Evolutionary conservation across 371 early-diverging fungal genomes (phyloP).

Genomic region (Actinomortierella ambigua): DNA sequence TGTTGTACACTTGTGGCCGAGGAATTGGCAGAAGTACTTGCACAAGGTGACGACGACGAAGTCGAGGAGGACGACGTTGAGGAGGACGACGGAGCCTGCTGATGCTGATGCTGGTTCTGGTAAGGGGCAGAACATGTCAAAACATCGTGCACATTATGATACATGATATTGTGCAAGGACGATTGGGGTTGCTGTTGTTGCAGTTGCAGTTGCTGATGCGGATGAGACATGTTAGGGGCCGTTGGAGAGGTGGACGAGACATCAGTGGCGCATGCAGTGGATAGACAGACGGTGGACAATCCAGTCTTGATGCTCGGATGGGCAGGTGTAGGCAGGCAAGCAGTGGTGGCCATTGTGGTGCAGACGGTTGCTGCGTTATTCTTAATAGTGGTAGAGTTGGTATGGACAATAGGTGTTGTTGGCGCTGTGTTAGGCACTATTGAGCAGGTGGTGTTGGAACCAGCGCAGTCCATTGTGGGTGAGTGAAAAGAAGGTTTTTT

Average conservation of each 20-base stretch:
- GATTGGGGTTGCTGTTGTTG: slow-evolving; percentile 4
- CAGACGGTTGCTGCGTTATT: slow-evolving; percentile 7
- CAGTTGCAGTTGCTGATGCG: slow-evolving; percentile 28
- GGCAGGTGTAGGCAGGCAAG: slow-evolving; percentile 70
- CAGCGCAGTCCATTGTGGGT: too few relatives aligned
- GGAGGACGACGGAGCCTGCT: not conserved
- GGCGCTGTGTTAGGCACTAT: too few relatives aligned
- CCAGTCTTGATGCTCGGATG: slow-evolving; percentile 67
- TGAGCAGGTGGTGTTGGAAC: too few relatives aligned
- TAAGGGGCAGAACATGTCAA: slow-evolving; percentile 2
- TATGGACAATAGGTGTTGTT: too few relatives aligned
- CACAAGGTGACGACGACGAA: not conserved
- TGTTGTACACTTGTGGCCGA: not conserved
- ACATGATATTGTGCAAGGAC: not conserved
- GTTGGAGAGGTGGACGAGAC: slow-evolving; percentile 56
- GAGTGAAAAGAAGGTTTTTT: too few relatives aligned
- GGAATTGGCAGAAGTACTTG: not conserved
- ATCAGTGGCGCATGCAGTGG: too few relatives aligned
- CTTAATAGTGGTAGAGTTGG: slow-evolving; percentile 6
- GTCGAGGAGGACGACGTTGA: too few relatives aligned
- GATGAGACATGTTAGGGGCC: slow-evolving; percentile 55
- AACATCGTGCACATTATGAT: not conserved
- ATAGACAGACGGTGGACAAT: slow-evolving; percentile 34
- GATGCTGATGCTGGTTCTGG: slow-evolving; percentile 1
- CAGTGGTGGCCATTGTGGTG: slow-evolving; percentile 47